Conservation (phyloP, 306 rosid species). For the Macrotyloma uniflorum region DNA sequence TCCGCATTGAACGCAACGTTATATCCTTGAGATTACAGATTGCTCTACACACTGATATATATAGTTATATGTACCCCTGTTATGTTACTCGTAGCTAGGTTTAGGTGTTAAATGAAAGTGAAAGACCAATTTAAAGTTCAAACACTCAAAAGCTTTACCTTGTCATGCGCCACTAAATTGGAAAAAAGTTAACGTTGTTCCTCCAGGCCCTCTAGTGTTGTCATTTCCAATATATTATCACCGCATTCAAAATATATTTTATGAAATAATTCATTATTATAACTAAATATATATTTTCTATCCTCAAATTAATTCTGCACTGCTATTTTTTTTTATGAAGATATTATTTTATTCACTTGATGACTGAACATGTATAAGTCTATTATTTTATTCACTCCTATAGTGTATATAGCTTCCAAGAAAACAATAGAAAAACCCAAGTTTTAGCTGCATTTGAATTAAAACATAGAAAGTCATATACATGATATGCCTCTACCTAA, state of each 20-base stretch:
- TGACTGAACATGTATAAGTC: too few species aligned
- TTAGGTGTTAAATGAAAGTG: background rate
- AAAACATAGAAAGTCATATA: conserved; percentile 21
- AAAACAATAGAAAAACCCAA: conserved; percentile 20
- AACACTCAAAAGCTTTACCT: background rate
- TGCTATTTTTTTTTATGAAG: too few species aligned
- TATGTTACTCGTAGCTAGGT: background rate
- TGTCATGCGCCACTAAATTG: conserved; percentile 34
- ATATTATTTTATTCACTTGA: too few species aligned
- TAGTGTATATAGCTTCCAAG: background rate
- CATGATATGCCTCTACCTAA: conserved; percentile 39
- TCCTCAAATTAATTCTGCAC: too few species aligned
- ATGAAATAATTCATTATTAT: too few species aligned
- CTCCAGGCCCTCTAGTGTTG: background rate
- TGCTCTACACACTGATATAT: background rate
- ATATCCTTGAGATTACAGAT: conserved; percentile 24
- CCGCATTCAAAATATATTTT: too few species aligned
- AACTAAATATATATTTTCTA: too few species aligned
- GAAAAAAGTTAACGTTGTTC: conserved; percentile 33
- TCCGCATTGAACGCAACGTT: background rate
- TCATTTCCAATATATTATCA: conserved; percentile 25
- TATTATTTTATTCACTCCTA: conserved; percentile 10
- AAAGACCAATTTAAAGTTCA: background rate
- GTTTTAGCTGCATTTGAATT: background rate
- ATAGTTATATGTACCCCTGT: background rate